A percentile compares a stretch with the other conserved stretches of the same genome.
Evolutionary conservation across 2,329 filamentous ascomycete genomes (phyloP).

Genomic region (Epichloe glyceriae): DNA sequence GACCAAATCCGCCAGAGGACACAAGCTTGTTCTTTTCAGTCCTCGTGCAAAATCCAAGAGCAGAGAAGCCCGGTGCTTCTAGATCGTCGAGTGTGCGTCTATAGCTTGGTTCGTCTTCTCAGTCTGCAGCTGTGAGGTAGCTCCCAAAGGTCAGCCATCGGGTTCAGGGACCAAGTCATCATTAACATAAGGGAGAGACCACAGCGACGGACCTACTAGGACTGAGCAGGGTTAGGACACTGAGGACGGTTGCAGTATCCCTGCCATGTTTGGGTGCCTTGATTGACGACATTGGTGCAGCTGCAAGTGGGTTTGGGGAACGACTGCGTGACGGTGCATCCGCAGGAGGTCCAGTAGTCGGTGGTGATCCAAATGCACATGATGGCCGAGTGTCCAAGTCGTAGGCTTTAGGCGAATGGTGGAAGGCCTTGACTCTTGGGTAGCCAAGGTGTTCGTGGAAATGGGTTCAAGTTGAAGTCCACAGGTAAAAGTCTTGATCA

Average conservation of each 20-base stretch:
- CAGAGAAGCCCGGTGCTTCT: not conserved
- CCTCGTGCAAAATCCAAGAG: not conserved
- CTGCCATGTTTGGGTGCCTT: slow-evolving; percentile 18
- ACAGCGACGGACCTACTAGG: not conserved
- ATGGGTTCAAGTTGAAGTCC: not conserved
- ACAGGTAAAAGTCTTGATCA: slow-evolving; percentile 2
- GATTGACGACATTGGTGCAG: slow-evolving; percentile 16
- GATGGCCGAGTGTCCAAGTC: slow-evolving; percentile 7
- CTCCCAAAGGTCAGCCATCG: not conserved
- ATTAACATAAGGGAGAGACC: not conserved
- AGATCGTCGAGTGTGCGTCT: slow-evolving; percentile 9
- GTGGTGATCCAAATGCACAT: slow-evolving; percentile 24
- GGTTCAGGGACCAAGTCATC: not conserved
- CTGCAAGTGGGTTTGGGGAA: slow-evolving; percentile 17
- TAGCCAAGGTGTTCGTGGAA: not conserved
- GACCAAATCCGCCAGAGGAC: not conserved
- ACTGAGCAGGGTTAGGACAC: slow-evolving; percentile 18
- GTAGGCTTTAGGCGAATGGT: not conserved
- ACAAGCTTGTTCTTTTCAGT: not conserved
- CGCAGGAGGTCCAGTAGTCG: slow-evolving; percentile 20
- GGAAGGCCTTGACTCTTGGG: not conserved
- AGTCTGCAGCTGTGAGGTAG: not conserved
- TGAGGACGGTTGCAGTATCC: slow-evolving; percentile 18
- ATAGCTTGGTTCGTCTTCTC: slow-evolving; percentile 13
- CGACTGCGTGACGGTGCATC: slow-evolving; percentile 15